Evolutionary conservation across 108 stramenopile species (phyloP).

Genomic region (Asterionellopsis glacialis): DNA sequence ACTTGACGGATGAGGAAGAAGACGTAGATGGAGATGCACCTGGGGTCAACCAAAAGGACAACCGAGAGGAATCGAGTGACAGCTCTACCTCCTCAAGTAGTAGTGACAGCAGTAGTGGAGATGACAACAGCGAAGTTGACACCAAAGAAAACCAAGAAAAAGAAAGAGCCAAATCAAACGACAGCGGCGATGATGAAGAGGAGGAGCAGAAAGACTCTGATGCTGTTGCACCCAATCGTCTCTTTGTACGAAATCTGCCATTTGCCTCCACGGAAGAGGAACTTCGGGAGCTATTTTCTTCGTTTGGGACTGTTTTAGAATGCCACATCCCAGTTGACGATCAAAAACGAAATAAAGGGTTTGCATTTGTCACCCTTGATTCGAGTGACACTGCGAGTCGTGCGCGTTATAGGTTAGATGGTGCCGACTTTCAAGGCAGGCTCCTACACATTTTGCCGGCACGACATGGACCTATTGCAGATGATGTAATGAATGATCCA

Average conservation of each 20-base stretch:
- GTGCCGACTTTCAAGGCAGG: slow-evolving; percentile 83
- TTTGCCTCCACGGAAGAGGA: slow-evolving; percentile 92
- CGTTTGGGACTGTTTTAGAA: slow-evolving; percentile 66
- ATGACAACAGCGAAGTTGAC: slow-evolving; percentile 12
- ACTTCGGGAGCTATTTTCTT: slow-evolving; percentile 69
- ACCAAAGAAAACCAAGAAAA: not conserved
- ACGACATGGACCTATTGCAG: slow-evolving; percentile 31
- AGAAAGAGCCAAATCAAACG: not conserved
- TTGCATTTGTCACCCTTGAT: slow-evolving; percentile 88
- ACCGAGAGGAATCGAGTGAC: slow-evolving; percentile 10
- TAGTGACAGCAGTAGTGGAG: slow-evolving; percentile 9
- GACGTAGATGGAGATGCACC: slow-evolving; percentile 12
- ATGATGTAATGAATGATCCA: slow-evolving; percentile 8
- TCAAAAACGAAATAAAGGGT: slow-evolving; percentile 86
- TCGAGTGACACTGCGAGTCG: slow-evolving; percentile 41
- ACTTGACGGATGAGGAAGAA: slow-evolving; percentile 51
- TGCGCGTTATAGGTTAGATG: slow-evolving; percentile 64
- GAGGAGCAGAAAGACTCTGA: too few species aligned
- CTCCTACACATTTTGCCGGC: slow-evolving; percentile 84
- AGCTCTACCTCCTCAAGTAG: slow-evolving; percentile 21
- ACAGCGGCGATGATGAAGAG: slow-evolving; percentile 15
- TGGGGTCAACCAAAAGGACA: not conserved
- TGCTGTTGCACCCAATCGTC: slow-evolving; percentile 37
- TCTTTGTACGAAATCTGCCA: slow-evolving; percentile 95
- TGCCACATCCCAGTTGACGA: slow-evolving; percentile 95